A percentile compares a stretch with the other conserved stretches of the same genome.
phyloP scores from a whole-genome alignment of 108 stramenopile genomes.

The Nitzschia sp. region DNA sequence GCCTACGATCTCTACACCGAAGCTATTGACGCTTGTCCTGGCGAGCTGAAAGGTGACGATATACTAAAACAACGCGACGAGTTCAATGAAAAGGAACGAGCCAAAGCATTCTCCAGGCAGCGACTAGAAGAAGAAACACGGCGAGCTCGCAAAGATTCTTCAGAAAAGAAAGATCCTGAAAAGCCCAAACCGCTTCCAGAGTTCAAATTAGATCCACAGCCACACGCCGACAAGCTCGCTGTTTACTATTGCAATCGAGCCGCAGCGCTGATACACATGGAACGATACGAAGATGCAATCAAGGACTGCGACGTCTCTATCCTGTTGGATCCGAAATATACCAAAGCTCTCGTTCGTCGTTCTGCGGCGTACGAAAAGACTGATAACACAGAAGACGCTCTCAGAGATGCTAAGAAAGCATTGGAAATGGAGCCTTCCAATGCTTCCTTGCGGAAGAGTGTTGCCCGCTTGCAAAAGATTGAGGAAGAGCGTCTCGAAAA shows the following conservation, averaged over 20 bases:
- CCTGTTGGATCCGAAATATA: slow-evolving; percentile 73
- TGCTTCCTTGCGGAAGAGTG: slow-evolving; percentile 46
- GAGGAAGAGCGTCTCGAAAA: slow-evolving; percentile 88
- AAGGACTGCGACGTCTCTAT: slow-evolving; percentile 75
- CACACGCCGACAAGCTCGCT: slow-evolving; percentile 59
- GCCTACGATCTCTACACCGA: slow-evolving; percentile 83
- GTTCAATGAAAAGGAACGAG: slow-evolving; percentile 42
- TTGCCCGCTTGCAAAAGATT: slow-evolving; percentile 63
- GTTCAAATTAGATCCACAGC: slow-evolving; percentile 24
- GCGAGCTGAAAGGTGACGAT: slow-evolving; percentile 46
- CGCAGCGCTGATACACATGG: slow-evolving; percentile 63
- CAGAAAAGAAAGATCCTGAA: slow-evolving; percentile 20
- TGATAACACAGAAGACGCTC: slow-evolving; percentile 66
- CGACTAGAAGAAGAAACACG: slow-evolving; percentile 31
- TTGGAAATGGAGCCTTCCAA: slow-evolving; percentile 72
- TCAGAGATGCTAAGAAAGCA: slow-evolving; percentile 69
- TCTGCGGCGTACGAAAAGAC: slow-evolving; percentile 64
- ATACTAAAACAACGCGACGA: slow-evolving; percentile 49
- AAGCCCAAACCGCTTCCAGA: slow-evolving; percentile 2
- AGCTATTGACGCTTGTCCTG: slow-evolving; percentile 80
- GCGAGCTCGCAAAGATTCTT: slow-evolving; percentile 5
- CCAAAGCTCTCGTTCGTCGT: slow-evolving; percentile 86
- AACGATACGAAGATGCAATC: slow-evolving; percentile 69
- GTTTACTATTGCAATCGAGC: slow-evolving; percentile 86
- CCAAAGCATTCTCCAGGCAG: slow-evolving; percentile 22